Evolutionary conservation across 2,329 filamentous ascomycete genomes (phyloP).

Genomic region (Pseudogymnoascus sp.): DNA sequence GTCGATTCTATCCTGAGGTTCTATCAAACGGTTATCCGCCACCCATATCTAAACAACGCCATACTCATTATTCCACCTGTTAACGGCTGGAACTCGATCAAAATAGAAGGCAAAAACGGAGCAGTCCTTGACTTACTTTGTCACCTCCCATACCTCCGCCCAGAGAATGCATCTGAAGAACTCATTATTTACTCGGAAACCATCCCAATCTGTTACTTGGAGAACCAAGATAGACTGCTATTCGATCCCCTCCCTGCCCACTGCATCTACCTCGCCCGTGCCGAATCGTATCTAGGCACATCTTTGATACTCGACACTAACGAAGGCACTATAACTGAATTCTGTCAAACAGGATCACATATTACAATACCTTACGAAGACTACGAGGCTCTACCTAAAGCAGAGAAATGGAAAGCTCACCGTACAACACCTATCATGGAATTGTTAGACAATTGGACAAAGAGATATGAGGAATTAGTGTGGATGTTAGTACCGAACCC

Average conservation of each 20-base stretch:
- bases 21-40: neutral
- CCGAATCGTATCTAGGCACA: neutral
- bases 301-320: neutral
- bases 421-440: neutral
- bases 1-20: neutral
- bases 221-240: neutral
- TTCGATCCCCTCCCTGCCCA: neutral
- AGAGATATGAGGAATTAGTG: neutral
- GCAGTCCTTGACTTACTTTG: neutral
- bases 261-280: neutral
- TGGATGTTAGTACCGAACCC: neutral
- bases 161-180: neutral
- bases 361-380: neutral
- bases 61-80: neutral
- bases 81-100: neutral
- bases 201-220: conserved; percentile 3
- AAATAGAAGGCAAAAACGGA: conserved; percentile 1
- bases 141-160: conserved; percentile 3
- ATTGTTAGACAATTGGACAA: neutral
- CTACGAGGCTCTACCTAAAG: neutral
- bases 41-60: neutral
- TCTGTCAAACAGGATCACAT: neutral
- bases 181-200: neutral
- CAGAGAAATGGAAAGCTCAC: conserved; percentile 4
- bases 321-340: conserved; percentile 6